phyloP scores from a whole-genome alignment of 345 rosid genomes.

The Hirschfeldia incana region DNA sequence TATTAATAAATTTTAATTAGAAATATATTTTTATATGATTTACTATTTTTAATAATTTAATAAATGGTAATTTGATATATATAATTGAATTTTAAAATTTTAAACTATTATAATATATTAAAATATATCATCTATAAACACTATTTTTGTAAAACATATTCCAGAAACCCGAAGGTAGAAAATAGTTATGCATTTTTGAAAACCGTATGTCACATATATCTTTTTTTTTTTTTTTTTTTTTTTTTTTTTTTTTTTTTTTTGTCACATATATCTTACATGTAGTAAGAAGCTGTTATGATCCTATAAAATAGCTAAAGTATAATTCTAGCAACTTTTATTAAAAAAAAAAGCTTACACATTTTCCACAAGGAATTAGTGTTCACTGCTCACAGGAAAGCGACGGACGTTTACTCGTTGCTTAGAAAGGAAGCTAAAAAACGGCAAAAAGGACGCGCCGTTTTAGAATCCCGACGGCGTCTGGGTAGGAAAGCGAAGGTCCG shows the following conservation, averaged over 20 bases:
- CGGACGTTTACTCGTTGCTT: constrained; percentile 11
- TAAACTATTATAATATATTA: background rate
- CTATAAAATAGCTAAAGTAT: background rate
- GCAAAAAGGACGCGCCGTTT: constrained; percentile 36
- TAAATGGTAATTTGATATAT: no score
- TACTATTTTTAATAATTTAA: background rate
- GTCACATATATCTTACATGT: no score
- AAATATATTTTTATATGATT: no score
- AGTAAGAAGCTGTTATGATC: background rate
- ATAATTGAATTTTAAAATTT: no score
- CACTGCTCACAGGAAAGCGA: background rate
- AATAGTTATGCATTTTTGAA: background rate
- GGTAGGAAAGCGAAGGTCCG: constrained; percentile 24
- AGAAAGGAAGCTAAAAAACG: constrained; percentile 31
- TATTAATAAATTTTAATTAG: no score
- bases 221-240: no score
- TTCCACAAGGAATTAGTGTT: background rate
- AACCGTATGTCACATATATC: background rate
- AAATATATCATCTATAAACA: no score
- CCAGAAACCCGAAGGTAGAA: background rate
- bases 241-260: no score
- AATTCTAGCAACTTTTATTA: background rate
- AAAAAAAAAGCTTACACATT: background rate
- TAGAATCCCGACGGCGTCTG: constrained; percentile 36
- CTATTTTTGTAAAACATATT: background rate